These are phyloP conservation scores for Auriscalpium vulgare DNA, from an alignment of 768 basidiomycete genomes.

Conservation along the genomic window DNA sequence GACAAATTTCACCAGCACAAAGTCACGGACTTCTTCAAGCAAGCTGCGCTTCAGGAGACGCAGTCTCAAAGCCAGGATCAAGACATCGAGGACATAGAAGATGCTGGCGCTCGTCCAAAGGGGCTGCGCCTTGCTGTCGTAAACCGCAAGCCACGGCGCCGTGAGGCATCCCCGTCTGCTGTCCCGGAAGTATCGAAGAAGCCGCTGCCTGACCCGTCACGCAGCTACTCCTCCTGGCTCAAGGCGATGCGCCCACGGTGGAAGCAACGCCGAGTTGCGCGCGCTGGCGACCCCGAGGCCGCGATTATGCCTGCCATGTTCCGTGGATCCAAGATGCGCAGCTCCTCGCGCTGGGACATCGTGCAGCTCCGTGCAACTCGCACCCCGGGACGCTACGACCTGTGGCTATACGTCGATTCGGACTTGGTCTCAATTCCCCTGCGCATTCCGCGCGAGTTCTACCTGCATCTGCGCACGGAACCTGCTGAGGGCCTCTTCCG, in stretches of 20 bases:
- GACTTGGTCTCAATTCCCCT: conserved; percentile 76
- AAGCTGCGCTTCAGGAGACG: conserved; percentile 25
- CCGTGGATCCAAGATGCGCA: conserved; percentile 45
- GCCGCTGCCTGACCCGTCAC: conserved; percentile 54
- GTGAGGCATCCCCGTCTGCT: conserved; percentile 35
- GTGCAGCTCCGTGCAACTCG: conserved; percentile 79
- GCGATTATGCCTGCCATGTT: conserved; percentile 68
- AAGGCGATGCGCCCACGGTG: conserved; percentile 70
- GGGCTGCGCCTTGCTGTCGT: conserved; percentile 45
- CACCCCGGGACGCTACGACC: conserved; percentile 70
- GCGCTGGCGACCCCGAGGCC: conserved; percentile 26
- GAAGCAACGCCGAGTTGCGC: conserved; percentile 51
- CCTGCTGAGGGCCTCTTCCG: conserved; percentile 62
- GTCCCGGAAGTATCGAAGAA: conserved; percentile 19
- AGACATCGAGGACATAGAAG: conserved; percentile 55
- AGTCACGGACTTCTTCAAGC: conserved; percentile 87
- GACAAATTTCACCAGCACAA: conserved; percentile 99
- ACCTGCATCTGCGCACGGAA: conserved; percentile 77
- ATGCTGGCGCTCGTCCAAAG: conserved; percentile 10
- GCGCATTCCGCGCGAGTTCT: conserved; percentile 87
- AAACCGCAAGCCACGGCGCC: conserved; percentile 36
- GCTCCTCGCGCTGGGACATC: conserved; percentile 81
- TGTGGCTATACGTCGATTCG: conserved; percentile 83
- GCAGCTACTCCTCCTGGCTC: conserved; percentile 72
- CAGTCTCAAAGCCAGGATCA: conserved; percentile 21